A percentile compares a stretch with the other conserved stretches of the same genome.
Conservation (phyloP, 2,329 filamentous ascomycete genomes). For the Arthrobotrys sphaeroides region DNA sequence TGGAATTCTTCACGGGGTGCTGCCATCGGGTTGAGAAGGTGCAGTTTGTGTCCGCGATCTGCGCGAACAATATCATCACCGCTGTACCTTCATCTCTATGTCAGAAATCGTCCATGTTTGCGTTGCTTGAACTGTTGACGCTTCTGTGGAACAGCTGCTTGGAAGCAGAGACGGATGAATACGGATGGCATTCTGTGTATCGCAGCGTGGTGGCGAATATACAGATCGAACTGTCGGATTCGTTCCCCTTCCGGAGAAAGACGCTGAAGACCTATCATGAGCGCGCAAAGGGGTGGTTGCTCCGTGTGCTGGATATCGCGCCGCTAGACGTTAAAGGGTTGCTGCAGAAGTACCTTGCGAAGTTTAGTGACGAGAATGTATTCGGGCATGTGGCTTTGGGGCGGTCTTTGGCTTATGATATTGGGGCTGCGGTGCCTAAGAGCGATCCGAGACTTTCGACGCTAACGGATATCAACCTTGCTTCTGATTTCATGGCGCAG, state of each 20-base stretch:
- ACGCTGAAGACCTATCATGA: slow-evolving; percentile 82
- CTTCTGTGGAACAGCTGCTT: slow-evolving; percentile 96
- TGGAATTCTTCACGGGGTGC: slow-evolving; percentile 83
- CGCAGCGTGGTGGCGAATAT: slow-evolving; percentile 80
- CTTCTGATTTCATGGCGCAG: slow-evolving; percentile 94
- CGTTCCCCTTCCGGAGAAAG: slow-evolving; percentile 80
- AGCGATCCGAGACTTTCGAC: slow-evolving; percentile 86
- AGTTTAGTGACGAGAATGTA: slow-evolving; percentile 88
- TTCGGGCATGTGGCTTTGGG: slow-evolving; percentile 93
- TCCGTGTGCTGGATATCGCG: slow-evolving; percentile 79
- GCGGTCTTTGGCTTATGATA: slow-evolving; percentile 90
- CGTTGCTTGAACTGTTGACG: slow-evolving; percentile 87
- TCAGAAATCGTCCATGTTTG: slow-evolving; percentile 88
- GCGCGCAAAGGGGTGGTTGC: slow-evolving; percentile 82
- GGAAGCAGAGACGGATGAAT: slow-evolving; percentile 92
- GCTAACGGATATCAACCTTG: slow-evolving; percentile 84
- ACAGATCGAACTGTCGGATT: slow-evolving; percentile 89
- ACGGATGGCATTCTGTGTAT: slow-evolving; percentile 84
- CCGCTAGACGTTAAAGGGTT: slow-evolving; percentile 94
- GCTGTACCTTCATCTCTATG: slow-evolving; percentile 90
- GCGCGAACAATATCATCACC: slow-evolving; percentile 84
- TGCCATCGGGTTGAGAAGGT: slow-evolving; percentile 93
- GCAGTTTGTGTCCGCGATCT: slow-evolving; percentile 83
- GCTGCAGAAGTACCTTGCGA: slow-evolving; percentile 93
- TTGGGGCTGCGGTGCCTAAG: slow-evolving; percentile 84